A percentile compares a stretch with the other conserved stretches of the same genome.
Conservation (phyloP, 2,329 filamentous ascomycete genomes). For the Penicillium expansum region DNA sequence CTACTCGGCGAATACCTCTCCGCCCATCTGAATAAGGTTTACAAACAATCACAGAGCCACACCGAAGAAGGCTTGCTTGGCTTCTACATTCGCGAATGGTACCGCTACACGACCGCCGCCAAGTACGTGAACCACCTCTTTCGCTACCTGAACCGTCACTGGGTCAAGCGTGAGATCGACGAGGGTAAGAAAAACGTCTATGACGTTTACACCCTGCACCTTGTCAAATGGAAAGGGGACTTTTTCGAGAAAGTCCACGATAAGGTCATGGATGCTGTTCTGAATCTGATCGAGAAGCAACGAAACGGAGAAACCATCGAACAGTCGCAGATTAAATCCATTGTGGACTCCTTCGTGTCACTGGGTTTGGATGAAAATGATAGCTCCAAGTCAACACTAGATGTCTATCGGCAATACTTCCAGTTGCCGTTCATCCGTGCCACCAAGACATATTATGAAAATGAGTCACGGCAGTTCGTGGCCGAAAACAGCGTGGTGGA, state of each 20-base stretch:
- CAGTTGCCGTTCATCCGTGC: slow-evolving; percentile 87
- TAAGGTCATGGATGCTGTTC: slow-evolving; percentile 91
- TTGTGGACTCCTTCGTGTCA: slow-evolving; percentile 95
- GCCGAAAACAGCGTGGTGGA: slow-evolving; percentile 97
- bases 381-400: slow-evolving; percentile 86
- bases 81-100: slow-evolving; percentile 97
- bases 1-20: slow-evolving; percentile 84
- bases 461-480: slow-evolving; percentile 90
- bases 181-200: slow-evolving; percentile 98
- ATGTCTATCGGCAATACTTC: slow-evolving; percentile 90
- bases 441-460: slow-evolving; percentile 81
- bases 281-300: slow-evolving; percentile 95
- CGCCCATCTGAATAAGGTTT: slow-evolving; percentile 69
- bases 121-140: slow-evolving; percentile 98
- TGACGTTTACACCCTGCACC: slow-evolving; percentile 93
- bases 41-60: slow-evolving; percentile 71
- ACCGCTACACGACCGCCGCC: slow-evolving; percentile 88
- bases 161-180: slow-evolving; percentile 98
- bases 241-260: slow-evolving; percentile 80
- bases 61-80: slow-evolving; percentile 83
- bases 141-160: slow-evolving; percentile 92
- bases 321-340: slow-evolving; percentile 92
- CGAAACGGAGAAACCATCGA: slow-evolving; percentile 97
- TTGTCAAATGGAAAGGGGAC: slow-evolving; percentile 92
- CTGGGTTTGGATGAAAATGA: slow-evolving; percentile 92